A percentile compares a stretch with the other conserved stretches of the same genome.
Conservation (phyloP, 306 rosid genomes). For the Pterocarpus macrocarpus region DNA sequence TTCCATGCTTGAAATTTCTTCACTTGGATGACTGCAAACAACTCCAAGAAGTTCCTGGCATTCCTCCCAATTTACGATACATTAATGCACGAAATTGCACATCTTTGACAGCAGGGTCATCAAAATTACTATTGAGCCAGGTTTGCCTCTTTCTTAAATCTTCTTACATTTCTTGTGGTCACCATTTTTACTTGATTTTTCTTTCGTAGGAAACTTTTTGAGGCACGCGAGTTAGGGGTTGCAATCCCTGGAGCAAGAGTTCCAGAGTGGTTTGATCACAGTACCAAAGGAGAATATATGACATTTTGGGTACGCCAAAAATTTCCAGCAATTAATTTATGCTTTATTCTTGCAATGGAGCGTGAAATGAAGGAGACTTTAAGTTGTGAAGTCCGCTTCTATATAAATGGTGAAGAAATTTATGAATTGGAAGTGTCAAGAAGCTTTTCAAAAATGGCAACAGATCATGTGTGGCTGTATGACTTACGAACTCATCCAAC, state of each 20-base stretch:
- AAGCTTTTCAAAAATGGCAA: constrained; percentile 4
- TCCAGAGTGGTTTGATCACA: constrained; percentile 47
- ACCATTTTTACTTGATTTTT: not conserved
- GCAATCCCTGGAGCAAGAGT: constrained; percentile 36
- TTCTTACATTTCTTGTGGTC: not conserved
- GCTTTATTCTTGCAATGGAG: constrained; percentile 37
- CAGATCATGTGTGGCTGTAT: constrained; percentile 46
- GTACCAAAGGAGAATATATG: constrained; percentile 42
- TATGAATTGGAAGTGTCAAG: constrained; percentile 39
- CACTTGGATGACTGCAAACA: constrained; percentile 47
- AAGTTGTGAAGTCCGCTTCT: constrained; percentile 40
- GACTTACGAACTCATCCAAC: constrained; percentile 35
- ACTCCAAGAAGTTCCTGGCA: constrained; percentile 41
- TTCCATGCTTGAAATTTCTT: constrained; percentile 45
- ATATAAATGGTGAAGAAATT: constrained; percentile 39
- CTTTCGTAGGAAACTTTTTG: constrained; percentile 35
- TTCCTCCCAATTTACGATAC: constrained; percentile 50
- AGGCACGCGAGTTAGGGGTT: constrained; percentile 30
- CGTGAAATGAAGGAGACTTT: constrained; percentile 21
- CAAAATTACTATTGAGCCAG: constrained; percentile 42
- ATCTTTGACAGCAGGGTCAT: constrained; percentile 48
- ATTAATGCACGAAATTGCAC: constrained; percentile 52
- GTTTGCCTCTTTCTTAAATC: constrained; percentile 28
- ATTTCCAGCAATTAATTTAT: constrained; percentile 39
- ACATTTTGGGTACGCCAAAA: constrained; percentile 46